phyloP scores from a whole-genome alignment of 75 land plant species.

The Pinus taeda region DNA sequence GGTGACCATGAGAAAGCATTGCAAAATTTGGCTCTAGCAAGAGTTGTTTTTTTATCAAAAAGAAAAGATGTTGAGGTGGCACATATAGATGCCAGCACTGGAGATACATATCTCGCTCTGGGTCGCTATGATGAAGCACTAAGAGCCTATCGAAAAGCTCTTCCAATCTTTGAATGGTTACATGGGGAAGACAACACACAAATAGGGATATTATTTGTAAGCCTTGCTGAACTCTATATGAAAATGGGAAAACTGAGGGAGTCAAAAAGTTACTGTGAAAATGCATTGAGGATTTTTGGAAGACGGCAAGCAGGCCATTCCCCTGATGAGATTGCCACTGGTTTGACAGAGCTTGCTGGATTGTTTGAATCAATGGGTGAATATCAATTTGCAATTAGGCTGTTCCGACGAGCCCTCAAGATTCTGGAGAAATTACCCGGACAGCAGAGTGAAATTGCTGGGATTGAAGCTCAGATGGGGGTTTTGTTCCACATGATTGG shows the following conservation, averaged over 20 bases:
- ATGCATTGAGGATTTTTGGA: conserved; percentile 29
- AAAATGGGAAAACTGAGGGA: conserved; percentile 21
- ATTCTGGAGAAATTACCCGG: conserved; percentile 31
- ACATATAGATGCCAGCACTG: conserved; percentile 26
- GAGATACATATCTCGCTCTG: conserved; percentile 14
- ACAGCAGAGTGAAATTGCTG: conserved; percentile 27
- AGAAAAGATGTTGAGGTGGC: conserved; percentile 33
- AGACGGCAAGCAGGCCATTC: conserved; percentile 17
- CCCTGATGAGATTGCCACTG: conserved; percentile 24
- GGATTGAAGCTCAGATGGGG: conserved; percentile 44
- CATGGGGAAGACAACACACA: conserved; percentile 23
- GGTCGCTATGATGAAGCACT: conserved; percentile 33
- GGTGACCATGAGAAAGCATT: conserved; percentile 39
- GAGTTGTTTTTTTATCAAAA: conserved; percentile 5
- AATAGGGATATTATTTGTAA: conserved; percentile 32
- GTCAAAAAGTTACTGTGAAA: conserved; percentile 30
- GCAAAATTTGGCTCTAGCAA: conserved; percentile 37
- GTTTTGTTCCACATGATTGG: conserved; percentile 26
- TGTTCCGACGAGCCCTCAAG: conserved; percentile 22
- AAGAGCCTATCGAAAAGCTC: conserved; percentile 29
- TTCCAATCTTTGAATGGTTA: conserved; percentile 24
- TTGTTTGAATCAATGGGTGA: conserved; percentile 30
- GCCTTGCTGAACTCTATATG: conserved; percentile 30
- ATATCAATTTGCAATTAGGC: conserved; percentile 18
- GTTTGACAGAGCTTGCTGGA: conserved; percentile 30